phyloP scores from a whole-genome alignment of 164 flowering plant species.

The Brasenia schreberi region DNA sequence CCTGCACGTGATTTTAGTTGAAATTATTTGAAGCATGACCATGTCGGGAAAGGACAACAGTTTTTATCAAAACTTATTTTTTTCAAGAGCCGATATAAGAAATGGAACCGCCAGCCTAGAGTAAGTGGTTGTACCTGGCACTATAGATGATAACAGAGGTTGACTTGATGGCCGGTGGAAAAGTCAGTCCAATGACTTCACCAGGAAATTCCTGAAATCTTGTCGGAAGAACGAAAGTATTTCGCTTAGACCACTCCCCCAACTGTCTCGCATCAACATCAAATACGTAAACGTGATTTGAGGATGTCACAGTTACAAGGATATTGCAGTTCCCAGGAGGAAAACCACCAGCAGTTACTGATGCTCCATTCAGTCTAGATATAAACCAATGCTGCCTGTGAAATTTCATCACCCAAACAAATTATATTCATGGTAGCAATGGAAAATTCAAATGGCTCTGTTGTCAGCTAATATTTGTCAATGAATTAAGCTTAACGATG shows the following conservation, averaged over 20 bases:
- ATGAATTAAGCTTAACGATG: too few species aligned
- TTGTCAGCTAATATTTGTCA: too few species aligned
- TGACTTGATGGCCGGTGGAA: slow-evolving; percentile 45
- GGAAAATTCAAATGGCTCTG: too few species aligned
- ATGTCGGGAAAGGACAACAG: too few species aligned
- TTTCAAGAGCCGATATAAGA: neutral
- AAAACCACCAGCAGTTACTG: slow-evolving; percentile 93
- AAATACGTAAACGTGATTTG: slow-evolving; percentile 75
- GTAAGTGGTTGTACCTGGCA: slow-evolving; percentile 46
- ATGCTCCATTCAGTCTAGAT: slow-evolving; percentile 81
- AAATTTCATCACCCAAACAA: too few species aligned
- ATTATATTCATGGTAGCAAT: too few species aligned
- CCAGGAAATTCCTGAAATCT: slow-evolving; percentile 91
- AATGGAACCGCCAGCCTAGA: neutral
- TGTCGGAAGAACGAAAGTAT: slow-evolving; percentile 52
- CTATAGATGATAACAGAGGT: slow-evolving; percentile 68
- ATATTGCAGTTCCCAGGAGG: slow-evolving; percentile 62
- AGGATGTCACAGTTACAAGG: slow-evolving; percentile 67
- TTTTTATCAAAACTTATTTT: too few species aligned
- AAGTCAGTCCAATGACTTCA: slow-evolving; percentile 86
- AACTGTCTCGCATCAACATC: slow-evolving; percentile 84
- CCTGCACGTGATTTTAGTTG: neutral
- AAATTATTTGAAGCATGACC: neutral
- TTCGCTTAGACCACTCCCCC: slow-evolving; percentile 69
- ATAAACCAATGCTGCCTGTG: slow-evolving; percentile 96